These are phyloP conservation scores for Exophiala sp. DNA, from an alignment of 2,329 filamentous ascomycete species.

Conservation along the genomic window DNA sequence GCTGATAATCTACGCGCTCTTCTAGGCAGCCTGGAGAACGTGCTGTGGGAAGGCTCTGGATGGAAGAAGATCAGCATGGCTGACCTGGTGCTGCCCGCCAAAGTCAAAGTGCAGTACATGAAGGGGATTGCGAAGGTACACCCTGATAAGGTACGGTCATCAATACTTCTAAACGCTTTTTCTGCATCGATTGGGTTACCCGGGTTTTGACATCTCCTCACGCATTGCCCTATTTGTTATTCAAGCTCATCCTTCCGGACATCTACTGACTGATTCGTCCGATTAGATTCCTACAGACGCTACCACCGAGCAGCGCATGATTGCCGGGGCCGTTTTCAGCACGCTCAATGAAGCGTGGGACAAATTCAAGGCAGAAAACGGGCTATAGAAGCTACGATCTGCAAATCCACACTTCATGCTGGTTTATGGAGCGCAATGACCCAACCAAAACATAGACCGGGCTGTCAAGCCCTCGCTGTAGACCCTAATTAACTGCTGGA, in stretches of 20 bases:
- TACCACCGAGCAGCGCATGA: slow-evolving; percentile 63
- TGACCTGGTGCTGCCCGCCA: slow-evolving; percentile 84
- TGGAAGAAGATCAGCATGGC: slow-evolving; percentile 97
- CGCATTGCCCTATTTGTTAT: background rate
- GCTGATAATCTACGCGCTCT: slow-evolving; percentile 85
- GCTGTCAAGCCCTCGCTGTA: no score
- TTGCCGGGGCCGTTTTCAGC: slow-evolving; percentile 59
- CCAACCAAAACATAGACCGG: no score
- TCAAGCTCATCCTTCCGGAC: background rate
- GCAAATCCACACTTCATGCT: no score
- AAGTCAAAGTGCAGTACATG: slow-evolving; percentile 98
- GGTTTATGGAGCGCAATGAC: no score
- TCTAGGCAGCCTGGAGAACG: slow-evolving; percentile 75
- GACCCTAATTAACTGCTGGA: no score
- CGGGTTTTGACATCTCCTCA: no score
- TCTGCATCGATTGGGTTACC: no score
- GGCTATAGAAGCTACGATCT: slow-evolving; percentile 44
- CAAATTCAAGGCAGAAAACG: slow-evolving; percentile 60
- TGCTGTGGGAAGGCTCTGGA: slow-evolving; percentile 84
- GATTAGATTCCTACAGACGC: slow-evolving; percentile 54
- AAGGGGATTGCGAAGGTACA: slow-evolving; percentile 98
- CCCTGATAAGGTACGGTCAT: slow-evolving; percentile 79
- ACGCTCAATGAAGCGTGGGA: slow-evolving; percentile 64
- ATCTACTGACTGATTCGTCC: background rate
- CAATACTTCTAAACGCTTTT: no score